phyloP scores from a whole-genome alignment of 495 filamentous ascomycete species.

The Platismatia glauca region DNA sequence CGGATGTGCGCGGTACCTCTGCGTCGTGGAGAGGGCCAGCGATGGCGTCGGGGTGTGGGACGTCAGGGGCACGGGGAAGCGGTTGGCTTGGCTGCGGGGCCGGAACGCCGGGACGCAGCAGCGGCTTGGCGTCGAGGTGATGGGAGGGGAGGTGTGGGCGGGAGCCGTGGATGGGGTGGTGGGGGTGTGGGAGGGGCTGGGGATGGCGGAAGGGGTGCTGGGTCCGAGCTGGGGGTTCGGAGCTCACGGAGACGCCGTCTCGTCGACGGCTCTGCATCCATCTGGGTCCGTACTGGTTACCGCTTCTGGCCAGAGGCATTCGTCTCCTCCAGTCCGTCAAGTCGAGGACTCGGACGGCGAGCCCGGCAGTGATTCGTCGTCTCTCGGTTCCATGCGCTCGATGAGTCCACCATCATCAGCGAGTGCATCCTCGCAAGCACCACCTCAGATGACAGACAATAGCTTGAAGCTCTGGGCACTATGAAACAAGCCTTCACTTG shows the following conservation, averaged over 20 bases:
- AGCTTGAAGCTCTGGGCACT: slow-evolving; percentile 57
- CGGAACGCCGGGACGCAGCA: slow-evolving; percentile 68
- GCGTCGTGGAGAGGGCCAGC: slow-evolving; percentile 76
- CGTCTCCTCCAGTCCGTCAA: slow-evolving; percentile 20
- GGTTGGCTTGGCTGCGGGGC: slow-evolving; percentile 62
- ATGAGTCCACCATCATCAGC: slow-evolving; percentile 16
- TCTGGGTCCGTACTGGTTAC: slow-evolving; percentile 63
- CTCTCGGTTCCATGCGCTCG: slow-evolving; percentile 8
- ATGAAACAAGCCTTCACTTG: neutral
- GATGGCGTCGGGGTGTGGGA: slow-evolving; percentile 73
- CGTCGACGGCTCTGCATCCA: slow-evolving; percentile 56
- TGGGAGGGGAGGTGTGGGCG: slow-evolving; percentile 55
- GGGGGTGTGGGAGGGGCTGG: slow-evolving; percentile 63
- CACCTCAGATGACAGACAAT: slow-evolving; percentile 38
- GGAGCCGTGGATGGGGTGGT: slow-evolving; percentile 73
- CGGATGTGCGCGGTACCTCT: slow-evolving; percentile 76
- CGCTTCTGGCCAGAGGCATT: slow-evolving; percentile 54
- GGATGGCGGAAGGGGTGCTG: slow-evolving; percentile 43
- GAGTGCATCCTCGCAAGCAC: slow-evolving; percentile 1
- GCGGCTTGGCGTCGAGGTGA: slow-evolving; percentile 59
- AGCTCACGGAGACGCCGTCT: slow-evolving; percentile 53
- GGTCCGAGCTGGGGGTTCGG: slow-evolving; percentile 50
- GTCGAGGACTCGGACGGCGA: slow-evolving; percentile 3
- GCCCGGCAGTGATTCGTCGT: slow-evolving; percentile 14
- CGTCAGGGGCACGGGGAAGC: slow-evolving; percentile 59